Percentiles rank a stretch among this genome's conserved stretches.
These are phyloP conservation scores for Cyberlindnera veronae DNA, from an alignment of 805 yeast genomes.

Conservation along the genomic window DNA sequence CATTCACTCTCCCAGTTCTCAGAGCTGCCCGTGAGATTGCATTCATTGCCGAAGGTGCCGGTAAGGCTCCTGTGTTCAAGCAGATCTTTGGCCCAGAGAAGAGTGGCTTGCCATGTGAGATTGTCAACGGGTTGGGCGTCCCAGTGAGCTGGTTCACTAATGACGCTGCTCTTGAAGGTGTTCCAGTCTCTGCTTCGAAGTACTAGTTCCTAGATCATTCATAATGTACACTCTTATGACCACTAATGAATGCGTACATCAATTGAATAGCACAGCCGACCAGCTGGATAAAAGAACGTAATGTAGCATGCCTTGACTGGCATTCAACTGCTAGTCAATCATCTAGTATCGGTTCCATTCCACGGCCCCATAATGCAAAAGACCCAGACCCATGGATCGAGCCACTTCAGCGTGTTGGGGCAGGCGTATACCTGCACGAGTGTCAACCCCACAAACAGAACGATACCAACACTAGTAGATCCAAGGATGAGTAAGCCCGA, in stretches of 20 bases:
- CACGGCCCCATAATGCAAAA: too few species aligned
- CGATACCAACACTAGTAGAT: too few species aligned
- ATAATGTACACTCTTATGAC: neutral
- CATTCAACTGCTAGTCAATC: too few species aligned
- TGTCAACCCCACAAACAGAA: too few species aligned
- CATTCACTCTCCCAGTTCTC: conserved; percentile 79
- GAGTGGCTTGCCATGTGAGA: conserved; percentile 61
- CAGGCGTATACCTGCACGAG: too few species aligned
- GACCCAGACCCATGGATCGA: too few species aligned
- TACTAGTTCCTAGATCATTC: conserved; percentile 10
- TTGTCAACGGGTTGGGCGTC: conserved; percentile 58
- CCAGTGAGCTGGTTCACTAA: conserved; percentile 83
- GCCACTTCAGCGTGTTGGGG: too few species aligned
- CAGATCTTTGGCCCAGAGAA: conserved; percentile 58
- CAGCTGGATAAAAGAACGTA: too few species aligned
- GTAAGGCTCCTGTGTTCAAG: conserved; percentile 69
- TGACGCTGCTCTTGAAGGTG: conserved; percentile 69
- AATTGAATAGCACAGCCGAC: too few species aligned
- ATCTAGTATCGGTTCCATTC: too few species aligned
- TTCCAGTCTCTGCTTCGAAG: conserved; percentile 31
- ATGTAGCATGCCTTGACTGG: too few species aligned
- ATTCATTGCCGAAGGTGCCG: conserved; percentile 87
- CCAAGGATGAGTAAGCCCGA: too few species aligned
- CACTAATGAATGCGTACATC: neutral
- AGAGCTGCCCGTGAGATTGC: conserved; percentile 47